Base-by-base conservation (phyloP, 495 filamentous ascomycete species). In the Aspergillus coremiiformis region DNA sequence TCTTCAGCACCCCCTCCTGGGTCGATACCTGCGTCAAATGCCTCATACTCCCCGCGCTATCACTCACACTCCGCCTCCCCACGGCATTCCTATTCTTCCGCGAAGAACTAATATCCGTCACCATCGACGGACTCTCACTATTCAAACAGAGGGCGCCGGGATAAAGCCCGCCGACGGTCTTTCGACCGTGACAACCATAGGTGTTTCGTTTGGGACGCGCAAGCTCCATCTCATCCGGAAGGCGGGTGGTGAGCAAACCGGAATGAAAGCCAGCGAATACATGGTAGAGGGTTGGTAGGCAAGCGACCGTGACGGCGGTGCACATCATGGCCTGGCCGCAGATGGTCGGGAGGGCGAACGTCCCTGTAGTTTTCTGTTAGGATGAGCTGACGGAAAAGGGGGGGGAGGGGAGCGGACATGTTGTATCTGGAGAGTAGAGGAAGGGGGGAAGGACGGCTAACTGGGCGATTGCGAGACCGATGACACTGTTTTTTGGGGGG, bases 201-300 rank as follows among this genome's bases (percentile, higher is more conserved):
- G 43, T 32, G 39, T 49, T 56, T 15, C 10, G 33, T 17, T 59
- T 54, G 15, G 53, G 54, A 9, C 48, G 58, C 2, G 51, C 27
- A 27, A 63, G 55, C 52, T 66, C 60, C 39, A 57, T 29, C 4
- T 52, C 51, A 7, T 61, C 55, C 15, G 60, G 53, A 21, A 63
- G 49, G 17, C 62, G 62, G 12, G 60, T 65, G 9, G 66, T 64
- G 29, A 61, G 63, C n/a, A 70, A 55, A 21, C 64, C 64, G 23
- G 66, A 68, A 37, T 67, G 59, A 1, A 70, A 54, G 17, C 65
- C 64, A n/a, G 63, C 62, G 37, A 68, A 61, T n/a, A 70, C 62
- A 42, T 64, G 66, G 51, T 66, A 67, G 21, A 70, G 61, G n/a
- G 67, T 66, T 15, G 67, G 67, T 5, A 70, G 35, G 37, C 66